phyloP scores from a whole-genome alignment of 23 red algal genomes.

The Gracilaria domingensis region DNA sequence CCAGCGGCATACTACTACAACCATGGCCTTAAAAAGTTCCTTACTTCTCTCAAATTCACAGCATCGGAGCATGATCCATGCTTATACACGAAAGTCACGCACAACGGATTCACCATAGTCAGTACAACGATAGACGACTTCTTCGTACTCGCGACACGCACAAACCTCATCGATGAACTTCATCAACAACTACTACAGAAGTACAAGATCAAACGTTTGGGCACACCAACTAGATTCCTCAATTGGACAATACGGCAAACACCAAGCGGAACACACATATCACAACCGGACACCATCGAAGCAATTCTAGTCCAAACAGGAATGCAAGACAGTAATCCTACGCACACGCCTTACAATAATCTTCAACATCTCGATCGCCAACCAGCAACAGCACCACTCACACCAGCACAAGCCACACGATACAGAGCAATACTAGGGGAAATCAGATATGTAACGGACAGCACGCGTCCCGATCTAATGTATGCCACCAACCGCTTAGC shows the following conservation, averaged over 20 bases:
- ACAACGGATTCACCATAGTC: too few species aligned
- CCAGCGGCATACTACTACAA: constrained; percentile 32
- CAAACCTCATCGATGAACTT: constrained; percentile 8
- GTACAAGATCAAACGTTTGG: constrained; percentile 11
- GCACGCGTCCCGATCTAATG: not conserved
- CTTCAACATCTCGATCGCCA: not conserved
- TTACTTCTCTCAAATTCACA: too few species aligned
- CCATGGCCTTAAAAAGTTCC: too few species aligned
- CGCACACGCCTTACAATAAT: not conserved
- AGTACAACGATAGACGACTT: not conserved
- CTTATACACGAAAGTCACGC: too few species aligned
- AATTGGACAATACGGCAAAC: not conserved
- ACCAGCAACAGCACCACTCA: not conserved
- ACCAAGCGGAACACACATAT: not conserved
- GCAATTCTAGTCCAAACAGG: not conserved
- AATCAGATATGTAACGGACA: not conserved
- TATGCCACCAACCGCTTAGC: constrained; percentile 9
- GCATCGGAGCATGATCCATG: too few species aligned
- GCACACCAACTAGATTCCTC: not conserved
- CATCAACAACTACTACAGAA: not conserved
- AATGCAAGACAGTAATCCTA: not conserved
- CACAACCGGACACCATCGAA: constrained; percentile 9
- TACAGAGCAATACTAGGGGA: constrained; percentile 11
- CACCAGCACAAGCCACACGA: not conserved
- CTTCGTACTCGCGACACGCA: not conserved